phyloP scores from a whole-genome alignment of 2,329 filamentous ascomycete species.

The Monosporascus sp. region DNA sequence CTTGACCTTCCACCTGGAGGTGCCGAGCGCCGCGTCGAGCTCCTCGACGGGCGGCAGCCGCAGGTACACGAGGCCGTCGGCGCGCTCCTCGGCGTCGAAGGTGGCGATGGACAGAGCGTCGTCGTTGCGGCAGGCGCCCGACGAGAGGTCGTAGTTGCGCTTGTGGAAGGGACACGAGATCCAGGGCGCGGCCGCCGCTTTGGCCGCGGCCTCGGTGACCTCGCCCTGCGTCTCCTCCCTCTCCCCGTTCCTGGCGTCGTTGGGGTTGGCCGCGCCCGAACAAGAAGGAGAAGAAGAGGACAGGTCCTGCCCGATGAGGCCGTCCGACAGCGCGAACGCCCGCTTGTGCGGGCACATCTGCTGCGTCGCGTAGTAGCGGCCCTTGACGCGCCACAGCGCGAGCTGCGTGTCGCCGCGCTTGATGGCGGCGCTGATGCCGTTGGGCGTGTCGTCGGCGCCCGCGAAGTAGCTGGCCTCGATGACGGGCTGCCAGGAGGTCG shows the following conservation, averaged over 20 bases:
- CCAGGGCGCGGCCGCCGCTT: constrained; percentile 51
- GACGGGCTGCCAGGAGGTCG: constrained; percentile 72
- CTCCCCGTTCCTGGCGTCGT: constrained; percentile 28
- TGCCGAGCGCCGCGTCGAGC: constrained; percentile 73
- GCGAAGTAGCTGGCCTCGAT: constrained; percentile 66
- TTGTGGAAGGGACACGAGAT: constrained; percentile 87
- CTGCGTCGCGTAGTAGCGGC: constrained; percentile 78
- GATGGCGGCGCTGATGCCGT: constrained; percentile 69
- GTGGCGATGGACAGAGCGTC: constrained; percentile 72
- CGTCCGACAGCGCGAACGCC: constrained; percentile 83
- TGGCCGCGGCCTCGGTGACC: constrained; percentile 4
- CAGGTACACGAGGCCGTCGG: constrained; percentile 72
- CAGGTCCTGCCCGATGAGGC: constrained; percentile 66
- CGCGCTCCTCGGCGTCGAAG: constrained; percentile 68
- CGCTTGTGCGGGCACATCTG: constrained; percentile 95
- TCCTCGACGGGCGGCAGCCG: constrained; percentile 76
- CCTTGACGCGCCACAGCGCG: constrained; percentile 77
- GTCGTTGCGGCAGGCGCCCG: constrained; percentile 72
- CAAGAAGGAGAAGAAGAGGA: constrained; percentile 6
- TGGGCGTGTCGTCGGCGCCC: constrained; percentile 55
- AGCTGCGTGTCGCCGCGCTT: constrained; percentile 87
- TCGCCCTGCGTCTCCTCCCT: constrained; percentile 8
- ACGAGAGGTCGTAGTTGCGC: constrained; percentile 74
- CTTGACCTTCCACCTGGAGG: constrained; percentile 70
- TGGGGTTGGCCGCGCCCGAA: constrained; percentile 7